A percentile compares a stretch with the other conserved stretches of the same genome.
Evolutionary conservation across 176 grass and related monocot genomes (phyloP).

Genomic region (Phyllostachys edulis): DNA sequence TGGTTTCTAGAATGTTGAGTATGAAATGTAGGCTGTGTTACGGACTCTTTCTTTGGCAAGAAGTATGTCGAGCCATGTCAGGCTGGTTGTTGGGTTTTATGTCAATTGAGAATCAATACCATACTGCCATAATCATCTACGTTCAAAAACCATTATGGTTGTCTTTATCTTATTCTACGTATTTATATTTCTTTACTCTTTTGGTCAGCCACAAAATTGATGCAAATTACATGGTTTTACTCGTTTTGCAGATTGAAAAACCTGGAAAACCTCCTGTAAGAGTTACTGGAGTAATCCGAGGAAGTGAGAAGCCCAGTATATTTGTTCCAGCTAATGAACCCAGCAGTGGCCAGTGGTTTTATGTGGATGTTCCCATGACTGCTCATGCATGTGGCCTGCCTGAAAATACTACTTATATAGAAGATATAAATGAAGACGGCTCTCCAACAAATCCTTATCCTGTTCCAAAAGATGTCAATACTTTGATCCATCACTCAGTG

Average conservation of each 20-base stretch:
- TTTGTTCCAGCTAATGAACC: conserved; percentile 96
- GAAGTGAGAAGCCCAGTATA: conserved; percentile 93
- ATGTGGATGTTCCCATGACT: conserved; percentile 80
- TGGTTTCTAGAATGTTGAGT: conserved; percentile 3
- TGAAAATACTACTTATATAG: conserved; percentile 73
- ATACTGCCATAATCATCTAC: neutral
- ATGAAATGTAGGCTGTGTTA: neutral
- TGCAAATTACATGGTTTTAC: neutral
- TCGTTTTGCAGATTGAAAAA: conserved; percentile 54
- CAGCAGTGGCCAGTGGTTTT: conserved; percentile 87
- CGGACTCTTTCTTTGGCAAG: too few species aligned
- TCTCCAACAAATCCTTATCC: conserved; percentile 82
- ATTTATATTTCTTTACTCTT: conserved; percentile 3
- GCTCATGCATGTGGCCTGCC: conserved; percentile 67
- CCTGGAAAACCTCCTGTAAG: conserved; percentile 40
- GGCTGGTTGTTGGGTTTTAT: neutral
- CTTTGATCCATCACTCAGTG: conserved; percentile 79
- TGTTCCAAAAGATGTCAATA: conserved; percentile 87
- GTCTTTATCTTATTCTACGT: neutral
- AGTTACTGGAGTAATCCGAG: conserved; percentile 79
- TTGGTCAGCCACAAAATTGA: conserved; percentile 25
- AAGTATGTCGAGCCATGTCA: too few species aligned
- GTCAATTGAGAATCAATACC: neutral
- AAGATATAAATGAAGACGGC: conserved; percentile 74
- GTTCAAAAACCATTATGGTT: neutral